Evolutionary conservation across 2,329 filamentous ascomycete species (phyloP), one percentile per base, ranked within the genome.

Genomic region (Pseudomassariella vexata): DNA sequence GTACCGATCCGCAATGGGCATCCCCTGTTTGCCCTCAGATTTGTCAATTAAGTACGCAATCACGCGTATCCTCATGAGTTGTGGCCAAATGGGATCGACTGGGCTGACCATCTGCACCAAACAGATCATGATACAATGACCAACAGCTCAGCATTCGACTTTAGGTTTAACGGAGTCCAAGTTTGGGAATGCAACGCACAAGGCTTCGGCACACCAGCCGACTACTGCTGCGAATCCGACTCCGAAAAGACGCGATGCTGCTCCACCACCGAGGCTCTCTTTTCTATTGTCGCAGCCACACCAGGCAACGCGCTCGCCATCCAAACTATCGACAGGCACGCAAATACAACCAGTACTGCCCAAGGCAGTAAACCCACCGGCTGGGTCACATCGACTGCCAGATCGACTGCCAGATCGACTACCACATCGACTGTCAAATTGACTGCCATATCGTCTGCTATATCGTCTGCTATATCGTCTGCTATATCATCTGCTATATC

Each of bases 181-280:
- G 36, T 43, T 12, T 43, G 40, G 40, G 31, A 37, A 18, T 43
- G 40, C 26, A 29, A 32, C 11, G 34, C 18, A 2, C 24, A 40
- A 19, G 40, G 40, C 6, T 43, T 34, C 16, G 36, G 25, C 2
- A 21, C 24, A 10, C 38, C 38, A 6, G 40, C 27, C 7, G 28
- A 32, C 20, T 43, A 41, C 24, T 43, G 40, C 24, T 43, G 40
- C 29, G 40, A 43, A 28, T 37, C 35, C n/a, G 23, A 28, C 5
- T n/a, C 19, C 7, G 40, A 43, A 31, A 34, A 37, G 25, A 39
- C 36, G n/a, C 18, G 30, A 18, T 43, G 40, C 19, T 43, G 40
- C 21, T 14, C 26, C 11, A 43, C 40, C 2, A 12, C 32, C 11
- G 16, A 23, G 9, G 40, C 40, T 7, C 23, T 37, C 6, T 43